Conservation (phyloP, 495 filamentous ascomycete genomes). For the Neurospora sp. region DNA sequence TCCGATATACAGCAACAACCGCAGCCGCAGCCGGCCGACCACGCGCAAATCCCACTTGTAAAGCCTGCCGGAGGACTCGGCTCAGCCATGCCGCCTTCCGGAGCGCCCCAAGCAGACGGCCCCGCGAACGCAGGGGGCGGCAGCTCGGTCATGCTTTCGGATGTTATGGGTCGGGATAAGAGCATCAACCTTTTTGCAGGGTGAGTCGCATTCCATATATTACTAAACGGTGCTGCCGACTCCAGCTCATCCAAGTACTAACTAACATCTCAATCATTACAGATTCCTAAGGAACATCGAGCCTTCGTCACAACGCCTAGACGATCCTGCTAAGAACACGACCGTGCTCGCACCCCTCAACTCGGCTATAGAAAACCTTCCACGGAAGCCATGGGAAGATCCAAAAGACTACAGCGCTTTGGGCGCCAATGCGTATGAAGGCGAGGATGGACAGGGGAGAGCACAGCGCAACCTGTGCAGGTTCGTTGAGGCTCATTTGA, state of each 20-base stretch:
- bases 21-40: slow-evolving; percentile 3
- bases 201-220: background rate
- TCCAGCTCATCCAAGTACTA: background rate
- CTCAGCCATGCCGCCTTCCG: slow-evolving; percentile 23
- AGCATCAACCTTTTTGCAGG: slow-evolving; percentile 82
- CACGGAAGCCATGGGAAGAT: slow-evolving; percentile 92
- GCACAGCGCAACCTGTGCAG: slow-evolving; percentile 67
- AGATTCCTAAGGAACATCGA: slow-evolving; percentile 71
- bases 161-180: slow-evolving; percentile 74
- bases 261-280: background rate
- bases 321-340: slow-evolving; percentile 59
- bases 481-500: slow-evolving; percentile 83
- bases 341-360: slow-evolving; percentile 89
- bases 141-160: slow-evolving; percentile 54
- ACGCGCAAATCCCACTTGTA: slow-evolving; percentile 27
- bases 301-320: slow-evolving; percentile 57
- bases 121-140: slow-evolving; percentile 24
- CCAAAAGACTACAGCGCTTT: slow-evolving; percentile 64
- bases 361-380: slow-evolving; percentile 63
- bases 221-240: background rate
- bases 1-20: background rate
- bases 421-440: slow-evolving; percentile 73
- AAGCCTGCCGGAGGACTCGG: slow-evolving; percentile 23
- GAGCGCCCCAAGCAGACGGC: slow-evolving; percentile 23
- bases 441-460: slow-evolving; percentile 64